These are phyloP conservation scores for Fistulifera solaris DNA, from an alignment of 108 stramenopile genomes.

Conservation along the genomic window DNA sequence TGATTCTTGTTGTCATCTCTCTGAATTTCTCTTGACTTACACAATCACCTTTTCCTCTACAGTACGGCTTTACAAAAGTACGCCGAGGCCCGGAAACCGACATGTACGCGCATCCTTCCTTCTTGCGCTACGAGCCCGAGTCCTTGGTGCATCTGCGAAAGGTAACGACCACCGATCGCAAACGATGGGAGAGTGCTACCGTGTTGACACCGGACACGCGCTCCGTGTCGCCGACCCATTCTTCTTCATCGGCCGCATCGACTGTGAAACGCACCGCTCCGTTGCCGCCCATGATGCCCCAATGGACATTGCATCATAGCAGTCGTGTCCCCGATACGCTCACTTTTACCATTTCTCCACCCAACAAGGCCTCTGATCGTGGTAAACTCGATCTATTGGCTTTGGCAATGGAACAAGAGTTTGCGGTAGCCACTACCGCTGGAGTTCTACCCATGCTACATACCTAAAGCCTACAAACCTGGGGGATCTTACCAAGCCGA, in stretches of 20 bases:
- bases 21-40: neutral
- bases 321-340: neutral
- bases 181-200: neutral
- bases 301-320: neutral
- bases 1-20: neutral
- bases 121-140: conserved; percentile 47
- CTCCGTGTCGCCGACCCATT: conserved; percentile 3
- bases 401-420: conserved; percentile 25
- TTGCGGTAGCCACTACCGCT: no score
- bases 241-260: neutral
- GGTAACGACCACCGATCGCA: neutral
- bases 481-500: no score
- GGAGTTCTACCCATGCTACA: no score
- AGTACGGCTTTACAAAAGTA: conserved; percentile 81
- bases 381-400: conserved; percentile 41
- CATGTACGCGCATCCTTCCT: conserved; percentile 68
- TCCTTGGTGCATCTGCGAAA: conserved; percentile 51
- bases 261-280: neutral
- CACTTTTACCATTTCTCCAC: neutral
- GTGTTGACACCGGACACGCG: neutral
- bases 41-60: conserved; percentile 6
- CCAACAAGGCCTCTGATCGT: conserved; percentile 3
- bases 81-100: conserved; percentile 65
- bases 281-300: neutral
- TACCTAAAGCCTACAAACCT: no score